These are phyloP conservation scores for Astrephomene gubernaculifera DNA, from an alignment of 139 green algal genomes.

Conservation along the genomic window DNA sequence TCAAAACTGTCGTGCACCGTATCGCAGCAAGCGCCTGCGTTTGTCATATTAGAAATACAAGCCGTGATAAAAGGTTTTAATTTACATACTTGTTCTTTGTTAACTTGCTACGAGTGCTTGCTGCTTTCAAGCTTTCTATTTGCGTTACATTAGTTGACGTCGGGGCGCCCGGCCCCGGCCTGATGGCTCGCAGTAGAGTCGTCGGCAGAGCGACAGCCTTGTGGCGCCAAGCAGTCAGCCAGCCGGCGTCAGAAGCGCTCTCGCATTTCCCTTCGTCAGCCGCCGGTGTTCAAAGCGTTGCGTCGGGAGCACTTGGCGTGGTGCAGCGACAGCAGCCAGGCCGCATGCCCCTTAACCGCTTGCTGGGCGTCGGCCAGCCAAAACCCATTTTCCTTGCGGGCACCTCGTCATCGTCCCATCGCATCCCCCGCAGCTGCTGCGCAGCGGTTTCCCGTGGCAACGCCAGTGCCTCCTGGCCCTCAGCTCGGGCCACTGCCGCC, in stretches of 20 bases:
- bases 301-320: no score
- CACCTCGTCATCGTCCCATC: neutral
- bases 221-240: neutral
- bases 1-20: no score
- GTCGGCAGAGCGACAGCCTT: neutral
- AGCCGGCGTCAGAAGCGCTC: neutral
- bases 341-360: neutral
- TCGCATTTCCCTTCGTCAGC: neutral
- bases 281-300: neutral
- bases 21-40: no score
- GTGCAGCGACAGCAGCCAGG: neutral
- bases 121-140: no score
- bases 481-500: no score
- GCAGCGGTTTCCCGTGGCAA: no score
- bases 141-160: slow-evolving; percentile 8
- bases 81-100: no score
- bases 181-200: neutral
- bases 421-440: no score
- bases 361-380: neutral
- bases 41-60: no score
- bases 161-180: slow-evolving; percentile 26
- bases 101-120: neutral
- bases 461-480: no score
- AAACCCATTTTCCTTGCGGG: neutral
- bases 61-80: no score